Percentiles rank a stretch among this genome's conserved stretches.
Conservation (phyloP, 2,329 filamentous ascomycete genomes). For the Arthrobotrys megalospora region DNA sequence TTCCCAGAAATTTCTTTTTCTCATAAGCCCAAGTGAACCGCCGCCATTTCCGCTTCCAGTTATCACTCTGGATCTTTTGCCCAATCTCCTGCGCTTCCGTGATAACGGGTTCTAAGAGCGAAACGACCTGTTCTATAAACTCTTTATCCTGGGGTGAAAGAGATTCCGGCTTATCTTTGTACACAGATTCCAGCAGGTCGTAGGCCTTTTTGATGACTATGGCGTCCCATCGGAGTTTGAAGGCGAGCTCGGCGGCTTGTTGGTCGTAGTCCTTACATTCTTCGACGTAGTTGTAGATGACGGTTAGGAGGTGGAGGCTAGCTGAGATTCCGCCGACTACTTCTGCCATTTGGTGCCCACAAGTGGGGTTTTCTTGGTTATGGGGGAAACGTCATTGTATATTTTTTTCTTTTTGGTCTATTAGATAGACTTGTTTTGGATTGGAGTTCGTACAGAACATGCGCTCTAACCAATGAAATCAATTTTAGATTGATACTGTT, state of each 20-base stretch:
- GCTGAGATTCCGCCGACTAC: background rate
- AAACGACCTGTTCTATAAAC: background rate
- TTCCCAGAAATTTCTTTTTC: slow-evolving; percentile 9
- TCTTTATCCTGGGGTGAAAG: slow-evolving; percentile 16
- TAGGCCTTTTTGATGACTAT: slow-evolving; percentile 13
- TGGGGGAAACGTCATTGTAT: background rate
- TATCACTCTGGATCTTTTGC: slow-evolving; percentile 10
- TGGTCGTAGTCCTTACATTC: slow-evolving; percentile 8
- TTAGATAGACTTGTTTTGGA: too few species aligned
- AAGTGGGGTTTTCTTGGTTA: slow-evolving; percentile 5
- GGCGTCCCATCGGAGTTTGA: slow-evolving; percentile 4
- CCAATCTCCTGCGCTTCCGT: slow-evolving; percentile 20
- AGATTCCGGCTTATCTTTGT: background rate
- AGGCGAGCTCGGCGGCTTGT: slow-evolving; percentile 5
- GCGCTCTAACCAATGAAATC: too few species aligned
- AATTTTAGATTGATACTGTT: slow-evolving; percentile 1
- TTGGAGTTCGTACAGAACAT: too few species aligned
- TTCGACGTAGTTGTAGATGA: slow-evolving; percentile 19
- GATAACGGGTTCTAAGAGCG: slow-evolving; percentile 10
- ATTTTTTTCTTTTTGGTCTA: background rate
- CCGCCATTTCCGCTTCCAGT: slow-evolving; percentile 16
- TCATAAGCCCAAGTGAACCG: slow-evolving; percentile 12
- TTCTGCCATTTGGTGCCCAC: slow-evolving; percentile 1
- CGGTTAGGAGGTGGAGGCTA: slow-evolving; percentile 14
- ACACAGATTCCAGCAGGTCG: background rate